Evolutionary conservation across 805 yeast species (phyloP), one percentile per base, ranked within the genome.

Genomic region (Ogataea nitratoaversa): DNA sequence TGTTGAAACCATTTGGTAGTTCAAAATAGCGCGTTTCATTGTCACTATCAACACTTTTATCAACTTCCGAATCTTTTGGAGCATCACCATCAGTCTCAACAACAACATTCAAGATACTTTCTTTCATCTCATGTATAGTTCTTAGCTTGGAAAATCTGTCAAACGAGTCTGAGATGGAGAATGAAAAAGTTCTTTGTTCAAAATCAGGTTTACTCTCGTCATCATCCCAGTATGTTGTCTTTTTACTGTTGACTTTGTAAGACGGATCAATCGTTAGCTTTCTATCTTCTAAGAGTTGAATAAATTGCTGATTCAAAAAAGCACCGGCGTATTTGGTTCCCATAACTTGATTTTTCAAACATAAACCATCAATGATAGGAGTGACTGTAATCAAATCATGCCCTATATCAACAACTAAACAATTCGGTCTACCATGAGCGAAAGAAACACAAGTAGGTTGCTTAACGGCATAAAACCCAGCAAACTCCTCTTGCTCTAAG

Each of bases 391-490:
- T 69, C 2, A 81, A 66, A 56, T 84, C 90, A 56, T 85, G 93
- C 5, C 96, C 96, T 30, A 86, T 64, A 59, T 88, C 95, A 30
- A 88, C 91, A 30, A 88, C 88, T 24, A 88, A 67, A 58, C 95
- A 88, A 44, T 82, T 83, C 33, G 95, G 89, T 57, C 95, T 73
- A 3, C 95, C 96, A 48, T 84, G 83, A 9, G 91, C 89, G 63
- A 90, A 90, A 2, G 95, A 79, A 1, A 84, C 80, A 65, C 95
- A 84, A 0, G 95, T 82, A n/a, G 96, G 91, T 8, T 82, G 72
- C 42, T 88, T 82, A 12, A 86, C 89, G 19, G 86, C 59, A 57
- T 82, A 90, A 42, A 86, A 77, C 0, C 95, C 97, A 29, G 93
- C 90, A 50, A 82, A 83, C 28, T 77, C 70, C 56, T 82, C 72